Evolutionary conservation across 2,329 filamentous ascomycete species (phyloP).

Genomic region (Cordyceps tenuipes): DNA sequence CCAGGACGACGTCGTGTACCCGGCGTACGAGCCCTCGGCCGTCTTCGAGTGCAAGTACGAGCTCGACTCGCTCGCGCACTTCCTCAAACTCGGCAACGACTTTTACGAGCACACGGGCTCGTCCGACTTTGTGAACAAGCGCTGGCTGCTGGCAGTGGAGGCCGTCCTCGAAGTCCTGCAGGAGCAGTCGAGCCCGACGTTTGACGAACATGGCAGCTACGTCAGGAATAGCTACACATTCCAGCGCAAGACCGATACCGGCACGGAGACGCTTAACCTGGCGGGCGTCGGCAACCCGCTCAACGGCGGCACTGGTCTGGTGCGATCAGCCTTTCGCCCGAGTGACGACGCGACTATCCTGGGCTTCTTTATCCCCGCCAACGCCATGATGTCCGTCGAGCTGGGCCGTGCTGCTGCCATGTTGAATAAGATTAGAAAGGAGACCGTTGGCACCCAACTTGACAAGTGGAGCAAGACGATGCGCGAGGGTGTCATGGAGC

Average conservation of each 20-base stretch:
- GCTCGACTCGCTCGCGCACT: slow-evolving; percentile 88
- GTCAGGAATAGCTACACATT: slow-evolving; percentile 78
- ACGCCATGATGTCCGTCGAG: slow-evolving; percentile 93
- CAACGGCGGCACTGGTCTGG: slow-evolving; percentile 71
- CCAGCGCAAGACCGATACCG: slow-evolving; percentile 66
- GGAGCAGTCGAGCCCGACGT: slow-evolving; percentile 74
- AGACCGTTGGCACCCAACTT: slow-evolving; percentile 44
- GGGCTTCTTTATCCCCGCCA: slow-evolving; percentile 89
- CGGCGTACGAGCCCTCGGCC: slow-evolving; percentile 69
- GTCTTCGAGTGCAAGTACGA: slow-evolving; percentile 99
- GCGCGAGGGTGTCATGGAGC: slow-evolving; percentile 69
- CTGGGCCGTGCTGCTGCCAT: slow-evolving; percentile 65
- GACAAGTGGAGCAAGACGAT: slow-evolving; percentile 55
- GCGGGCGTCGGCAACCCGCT: slow-evolving; percentile 85
- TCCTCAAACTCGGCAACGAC: slow-evolving; percentile 76
- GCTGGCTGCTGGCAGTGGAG: slow-evolving; percentile 73
- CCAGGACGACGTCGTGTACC: slow-evolving; percentile 77
- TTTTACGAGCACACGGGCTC: slow-evolving; percentile 76
- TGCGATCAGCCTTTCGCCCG: slow-evolving; percentile 87
- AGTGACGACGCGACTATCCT: slow-evolving; percentile 93
- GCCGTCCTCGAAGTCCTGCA: slow-evolving; percentile 66
- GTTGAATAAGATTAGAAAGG: slow-evolving; percentile 52
- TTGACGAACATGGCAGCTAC: slow-evolving; percentile 60
- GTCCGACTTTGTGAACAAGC: slow-evolving; percentile 64
- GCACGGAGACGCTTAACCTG: slow-evolving; percentile 84